Base-by-base conservation (phyloP, 2,329 filamentous ascomycete species). In the Calcarisporium arbuscula region DNA sequence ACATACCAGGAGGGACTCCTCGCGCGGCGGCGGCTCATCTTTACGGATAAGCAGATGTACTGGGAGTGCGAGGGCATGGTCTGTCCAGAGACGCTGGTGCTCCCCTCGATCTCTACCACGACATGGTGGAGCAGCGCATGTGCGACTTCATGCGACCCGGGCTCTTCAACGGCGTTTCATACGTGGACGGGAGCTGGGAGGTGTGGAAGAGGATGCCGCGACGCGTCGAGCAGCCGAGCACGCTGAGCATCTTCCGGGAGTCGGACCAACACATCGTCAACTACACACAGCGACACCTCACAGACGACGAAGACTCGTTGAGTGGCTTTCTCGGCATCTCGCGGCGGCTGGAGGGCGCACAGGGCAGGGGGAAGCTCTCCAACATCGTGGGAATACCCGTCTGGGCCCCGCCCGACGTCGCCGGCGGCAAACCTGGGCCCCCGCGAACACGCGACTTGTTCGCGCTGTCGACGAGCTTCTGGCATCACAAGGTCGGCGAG, bases 11-110 rank as follows among this genome's bases (percentile, higher is more conserved):
- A 64, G 40, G 58, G 53, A 2, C 42, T 62, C 0, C 45, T 62
- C 5, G 54, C 60, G 9, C 45, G 55, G 8, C 53, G 60, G 10
- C 50, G 60, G 4, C 52, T 64, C 7, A 48, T 62, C 25, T 64
- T 64, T 21, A 62, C 60, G 5, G 49, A 57, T n/a, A 47, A 56
- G 21, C 56, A 63, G 36, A 56, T 60, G 48, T 62, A 60, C 34
- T 63, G 58, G 49, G 56, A 64, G 25, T 64, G 60, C 25, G 57
- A 51, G 27, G 56, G 55, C 30, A 60, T 61, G 58, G 49, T 53
- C 6, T 61, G 57, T 34, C 57, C 57, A 1, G 58, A 61, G 33
- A 52, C 54, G 4, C 40, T 60, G 2, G 42, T 54, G 2, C 31
- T 60, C 8, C 56, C 0, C 40, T 61, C 1, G 43, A 51, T 7